These are phyloP conservation scores for Solanum stenotomum DNA, from an alignment of 257 asterid species.

Conservation along the genomic window DNA sequence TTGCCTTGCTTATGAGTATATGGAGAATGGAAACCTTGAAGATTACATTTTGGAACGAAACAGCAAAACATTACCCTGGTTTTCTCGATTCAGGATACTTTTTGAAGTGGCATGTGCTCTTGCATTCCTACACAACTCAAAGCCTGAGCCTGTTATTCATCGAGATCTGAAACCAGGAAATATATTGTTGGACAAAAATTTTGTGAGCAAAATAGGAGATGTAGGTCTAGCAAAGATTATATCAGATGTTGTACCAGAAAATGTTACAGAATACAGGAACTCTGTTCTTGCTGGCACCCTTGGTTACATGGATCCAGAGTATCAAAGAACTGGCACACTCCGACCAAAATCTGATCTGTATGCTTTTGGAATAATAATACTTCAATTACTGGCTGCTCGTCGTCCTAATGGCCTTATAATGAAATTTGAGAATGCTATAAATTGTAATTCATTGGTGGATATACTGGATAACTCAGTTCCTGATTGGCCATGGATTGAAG, in stretches of 20 bases:
- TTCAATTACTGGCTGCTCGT: slow-evolving; percentile 59
- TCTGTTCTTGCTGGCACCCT: slow-evolving; percentile 77
- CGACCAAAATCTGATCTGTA: slow-evolving; percentile 85
- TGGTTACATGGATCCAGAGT: slow-evolving; percentile 86
- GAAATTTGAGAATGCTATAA: slow-evolving; percentile 61
- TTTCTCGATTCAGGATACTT: slow-evolving; percentile 56
- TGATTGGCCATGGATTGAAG: slow-evolving; percentile 68
- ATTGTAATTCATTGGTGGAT: slow-evolving; percentile 22
- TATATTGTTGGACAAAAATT: slow-evolving; percentile 59
- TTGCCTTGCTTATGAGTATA: slow-evolving; percentile 69
- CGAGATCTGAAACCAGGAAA: slow-evolving; percentile 92
- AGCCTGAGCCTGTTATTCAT: slow-evolving; percentile 75
- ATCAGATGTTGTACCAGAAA: slow-evolving; percentile 60
- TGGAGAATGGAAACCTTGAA: slow-evolving; percentile 82
- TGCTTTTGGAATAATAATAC: slow-evolving; percentile 71
- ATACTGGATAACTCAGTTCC: slow-evolving; percentile 54
- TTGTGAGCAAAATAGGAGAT: slow-evolving; percentile 68
- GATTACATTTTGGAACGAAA: slow-evolving; percentile 39
- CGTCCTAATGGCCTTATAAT: slow-evolving; percentile 55
- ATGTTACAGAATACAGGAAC: slow-evolving; percentile 59
- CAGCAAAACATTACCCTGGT: slow-evolving; percentile 61
- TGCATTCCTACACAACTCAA: slow-evolving; percentile 74
- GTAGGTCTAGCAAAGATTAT: slow-evolving; percentile 79
- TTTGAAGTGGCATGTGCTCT: slow-evolving; percentile 87
- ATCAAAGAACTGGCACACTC: slow-evolving; percentile 80